Evolutionary conservation across 352 stramenopile genomes (phyloP), one percentile per base, ranked within the genome.

Genomic region (Globisporangium viniferum): DNA sequence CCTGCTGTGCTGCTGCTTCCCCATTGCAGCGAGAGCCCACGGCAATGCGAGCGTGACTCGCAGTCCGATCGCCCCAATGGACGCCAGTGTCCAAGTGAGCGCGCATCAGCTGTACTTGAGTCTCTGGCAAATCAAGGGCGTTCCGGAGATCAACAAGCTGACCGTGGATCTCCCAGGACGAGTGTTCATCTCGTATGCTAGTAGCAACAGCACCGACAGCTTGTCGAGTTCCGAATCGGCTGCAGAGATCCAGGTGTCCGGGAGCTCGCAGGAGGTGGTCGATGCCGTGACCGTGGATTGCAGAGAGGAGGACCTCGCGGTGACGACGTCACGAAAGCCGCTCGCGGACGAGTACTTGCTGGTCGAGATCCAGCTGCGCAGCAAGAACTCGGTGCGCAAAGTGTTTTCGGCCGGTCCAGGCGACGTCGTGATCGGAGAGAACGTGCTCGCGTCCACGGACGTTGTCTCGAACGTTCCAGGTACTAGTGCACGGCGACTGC

Each of bases 311-410:
- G 29, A 46, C 6, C n/a, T 63, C 10, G n/a, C 6, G 22, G 24
- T 54, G 20, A 18, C 22, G n/a, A 27, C 58, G 24, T 24, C 58
- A 14, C 35, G 58, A 22, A 51, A 63, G 22, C 58, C 58, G 8
- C 5, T 49, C 3, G 36, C 22, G 14, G 58, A 36, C 24, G 58
- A 63, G 36, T 63, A 63, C 7, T 41, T 63, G 12, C 58, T 63
- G 2, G 22, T 54, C 5, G 58, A 63, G 36, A 12, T 63, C 35
- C 20, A 15, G 24, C 58, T 63, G 22, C 58, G 36, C 20, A 35
- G 35, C n/a, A 63, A 39, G n/a, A 54, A 49, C 36, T 49, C 58
- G 58, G 58, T 63, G 58, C 36, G 24, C 58, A 63, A 63, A 31
- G 35, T 63, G 35, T 54, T 63, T 35, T 63, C 58, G 8, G 36